Base-by-base conservation (phyloP, 1,284 basidiomycete species). In the Phylloboletellus chloephorus region DNA sequence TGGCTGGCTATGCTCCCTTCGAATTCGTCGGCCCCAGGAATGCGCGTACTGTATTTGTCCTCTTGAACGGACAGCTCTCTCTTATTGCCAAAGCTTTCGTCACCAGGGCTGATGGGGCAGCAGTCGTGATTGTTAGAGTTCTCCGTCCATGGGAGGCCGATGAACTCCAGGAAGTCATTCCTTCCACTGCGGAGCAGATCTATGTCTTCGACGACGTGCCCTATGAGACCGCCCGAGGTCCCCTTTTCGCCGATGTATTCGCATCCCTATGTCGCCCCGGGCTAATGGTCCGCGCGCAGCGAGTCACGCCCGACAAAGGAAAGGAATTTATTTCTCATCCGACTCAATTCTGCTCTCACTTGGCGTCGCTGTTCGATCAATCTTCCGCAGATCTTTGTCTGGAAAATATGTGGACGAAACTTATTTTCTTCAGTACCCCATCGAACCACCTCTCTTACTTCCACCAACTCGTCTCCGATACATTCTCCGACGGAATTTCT, bases 141-240 rank as follows among this genome's bases (percentile, higher is more conserved):
- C 71, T 88, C 31, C 76, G 85, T 37, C 84, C 88, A 22, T 87
- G 88, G 88, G 67, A 78, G 52, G 74, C 81, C 52, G 66, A 71
- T 19, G 67, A 75, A 12, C 67, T 92, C 47, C 72, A 71, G 43
- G 61, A 59, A 7, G 61, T 72, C 20, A 60, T 91, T 29, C 88
- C 87, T 4, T 42, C 66, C 2, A 74, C 73, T 11, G 78, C 69
- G 16, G 71, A 67, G 53, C 68, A 62, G 7, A 66, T 88, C 8
- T 74, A 86, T 48, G 82, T 89, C 45, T 64, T 88, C 26, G 88
- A 88, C 46, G 87, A 89, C 44, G 81, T 87, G 10, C 74, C 78
- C 1, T 73, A 77, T 38, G 66, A 74, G 28, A 69, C 73, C 12
- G 72, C 74, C 2, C 79, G 80, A 48, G 84, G 84, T 1, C 65